Percentiles rank a stretch among this genome's conserved stretches.
Conservation (phyloP, 78 protist genomes). For the Monosiga brevicollis region DNA sequence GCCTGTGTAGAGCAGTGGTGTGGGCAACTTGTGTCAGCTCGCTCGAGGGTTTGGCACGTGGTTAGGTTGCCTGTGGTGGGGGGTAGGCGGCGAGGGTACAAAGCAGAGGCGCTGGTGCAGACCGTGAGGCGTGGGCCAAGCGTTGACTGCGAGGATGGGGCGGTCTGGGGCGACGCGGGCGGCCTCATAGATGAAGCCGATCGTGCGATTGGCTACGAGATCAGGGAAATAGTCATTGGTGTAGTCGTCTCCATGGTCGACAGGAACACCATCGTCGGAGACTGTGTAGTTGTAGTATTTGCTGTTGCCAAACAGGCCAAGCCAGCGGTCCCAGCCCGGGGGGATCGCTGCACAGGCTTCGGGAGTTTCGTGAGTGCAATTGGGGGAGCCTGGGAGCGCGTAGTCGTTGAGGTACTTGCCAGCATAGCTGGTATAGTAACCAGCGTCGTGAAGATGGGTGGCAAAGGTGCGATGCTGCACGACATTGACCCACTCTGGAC, state of each 20-base stretch:
- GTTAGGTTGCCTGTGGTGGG: too few species aligned
- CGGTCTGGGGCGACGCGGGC: neutral
- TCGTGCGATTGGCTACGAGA: neutral
- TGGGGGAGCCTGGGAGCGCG: too few species aligned
- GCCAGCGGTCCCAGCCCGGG: slow-evolving; percentile 1
- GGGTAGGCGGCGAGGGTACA: too few species aligned
- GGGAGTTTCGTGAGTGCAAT: too few species aligned
- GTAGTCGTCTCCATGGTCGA: neutral
- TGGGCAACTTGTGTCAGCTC: too few species aligned
- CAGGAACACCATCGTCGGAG: neutral
- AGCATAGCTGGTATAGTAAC: neutral
- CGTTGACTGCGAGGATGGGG: neutral
- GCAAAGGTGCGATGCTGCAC: neutral
- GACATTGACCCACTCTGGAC: neutral
- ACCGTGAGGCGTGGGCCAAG: neutral
- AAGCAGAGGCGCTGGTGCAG: too few species aligned
- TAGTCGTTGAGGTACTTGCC: neutral
- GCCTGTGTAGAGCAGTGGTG: too few species aligned
- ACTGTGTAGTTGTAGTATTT: neutral
- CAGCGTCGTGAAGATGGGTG: neutral
- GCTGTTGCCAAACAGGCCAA: neutral
- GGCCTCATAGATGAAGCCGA: neutral
- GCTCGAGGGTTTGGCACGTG: too few species aligned
- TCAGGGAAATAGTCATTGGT: neutral
- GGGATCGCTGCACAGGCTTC: too few species aligned